These are phyloP conservation scores for Verticillium isaacii DNA, from an alignment of 2,329 filamentous ascomycete genomes.

Conservation along the genomic window DNA sequence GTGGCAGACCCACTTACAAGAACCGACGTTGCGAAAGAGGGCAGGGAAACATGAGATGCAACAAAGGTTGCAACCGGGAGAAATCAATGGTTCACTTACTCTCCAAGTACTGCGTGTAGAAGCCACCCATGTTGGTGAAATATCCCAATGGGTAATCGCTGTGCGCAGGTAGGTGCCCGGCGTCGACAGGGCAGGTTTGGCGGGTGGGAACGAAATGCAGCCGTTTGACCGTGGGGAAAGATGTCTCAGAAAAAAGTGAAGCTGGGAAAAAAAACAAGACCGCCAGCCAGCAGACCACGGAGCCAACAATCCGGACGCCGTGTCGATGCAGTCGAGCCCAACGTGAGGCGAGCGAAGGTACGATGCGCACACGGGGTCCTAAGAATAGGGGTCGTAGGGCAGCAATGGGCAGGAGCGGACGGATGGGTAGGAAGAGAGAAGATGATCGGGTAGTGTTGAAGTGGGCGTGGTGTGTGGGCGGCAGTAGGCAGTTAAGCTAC, in stretches of 20 bases:
- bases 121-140: conserved; percentile 51
- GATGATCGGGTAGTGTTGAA: conserved; percentile 10
- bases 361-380: conserved; percentile 20
- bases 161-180: conserved; percentile 1
- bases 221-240: neutral
- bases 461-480: conserved; percentile 24
- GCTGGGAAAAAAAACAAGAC: conserved; percentile 14
- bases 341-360: conserved; percentile 35
- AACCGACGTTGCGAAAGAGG: neutral
- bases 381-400: conserved; percentile 12
- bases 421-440: conserved; percentile 7
- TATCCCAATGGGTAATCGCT: conserved; percentile 18
- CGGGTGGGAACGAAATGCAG: conserved; percentile 1
- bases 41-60: neutral
- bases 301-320: conserved; percentile 24
- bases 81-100: conserved; percentile 54
- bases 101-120: conserved; percentile 69
- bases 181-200: conserved; percentile 6
- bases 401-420: conserved; percentile 11
- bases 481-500: conserved; percentile 40
- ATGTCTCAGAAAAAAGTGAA: conserved; percentile 7
- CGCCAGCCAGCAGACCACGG: conserved; percentile 20
- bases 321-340: conserved; percentile 52
- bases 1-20: conserved; percentile 10
- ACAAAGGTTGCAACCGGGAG: neutral